A percentile compares a stretch with the other conserved stretches of the same genome.
These are phyloP conservation scores for Emericellopsis terricola DNA, from an alignment of 495 filamentous ascomycete species.

Conservation along the genomic window DNA sequence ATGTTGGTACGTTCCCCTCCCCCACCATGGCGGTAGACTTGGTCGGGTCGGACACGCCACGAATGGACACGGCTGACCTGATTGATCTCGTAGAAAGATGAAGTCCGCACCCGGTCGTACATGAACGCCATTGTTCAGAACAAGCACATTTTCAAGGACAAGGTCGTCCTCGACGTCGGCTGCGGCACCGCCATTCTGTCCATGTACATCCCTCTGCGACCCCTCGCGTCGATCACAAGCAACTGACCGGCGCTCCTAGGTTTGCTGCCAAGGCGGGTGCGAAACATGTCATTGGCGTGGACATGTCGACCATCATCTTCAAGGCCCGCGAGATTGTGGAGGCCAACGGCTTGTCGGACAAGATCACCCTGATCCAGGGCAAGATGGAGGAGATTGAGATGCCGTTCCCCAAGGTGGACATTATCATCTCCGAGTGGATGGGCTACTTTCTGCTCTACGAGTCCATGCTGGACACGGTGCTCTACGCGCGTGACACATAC, in stretches of 20 bases:
- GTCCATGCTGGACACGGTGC: slow-evolving; percentile 85
- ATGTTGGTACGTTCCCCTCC: slow-evolving; percentile 50
- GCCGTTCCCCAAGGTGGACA: slow-evolving; percentile 71
- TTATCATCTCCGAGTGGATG: slow-evolving; percentile 98
- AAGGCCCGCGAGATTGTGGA: slow-evolving; percentile 71
- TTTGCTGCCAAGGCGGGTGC: slow-evolving; percentile 86
- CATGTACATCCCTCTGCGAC: slow-evolving; percentile 32
- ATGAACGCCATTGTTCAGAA: slow-evolving; percentile 92
- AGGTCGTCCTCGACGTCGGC: slow-evolving; percentile 82
- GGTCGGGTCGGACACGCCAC: too few species aligned
- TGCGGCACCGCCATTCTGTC: slow-evolving; percentile 87
- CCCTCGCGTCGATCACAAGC: background rate
- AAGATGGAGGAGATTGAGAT: slow-evolving; percentile 83
- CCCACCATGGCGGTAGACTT: too few species aligned
- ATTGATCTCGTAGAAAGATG: slow-evolving; percentile 97
- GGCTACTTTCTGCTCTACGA: slow-evolving; percentile 88
- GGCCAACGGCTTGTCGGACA: slow-evolving; percentile 60
- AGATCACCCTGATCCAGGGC: slow-evolving; percentile 65
- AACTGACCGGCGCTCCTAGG: slow-evolving; percentile 13
- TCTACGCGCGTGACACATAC: slow-evolving; percentile 75
- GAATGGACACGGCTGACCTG: too few species aligned
- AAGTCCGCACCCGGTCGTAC: slow-evolving; percentile 88
- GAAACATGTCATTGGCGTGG: slow-evolving; percentile 86
- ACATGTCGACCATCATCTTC: slow-evolving; percentile 90
- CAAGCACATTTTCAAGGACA: slow-evolving; percentile 78